Conservation (phyloP, 1,284 basidiomycete species). For the Pascua sp. region DNA sequence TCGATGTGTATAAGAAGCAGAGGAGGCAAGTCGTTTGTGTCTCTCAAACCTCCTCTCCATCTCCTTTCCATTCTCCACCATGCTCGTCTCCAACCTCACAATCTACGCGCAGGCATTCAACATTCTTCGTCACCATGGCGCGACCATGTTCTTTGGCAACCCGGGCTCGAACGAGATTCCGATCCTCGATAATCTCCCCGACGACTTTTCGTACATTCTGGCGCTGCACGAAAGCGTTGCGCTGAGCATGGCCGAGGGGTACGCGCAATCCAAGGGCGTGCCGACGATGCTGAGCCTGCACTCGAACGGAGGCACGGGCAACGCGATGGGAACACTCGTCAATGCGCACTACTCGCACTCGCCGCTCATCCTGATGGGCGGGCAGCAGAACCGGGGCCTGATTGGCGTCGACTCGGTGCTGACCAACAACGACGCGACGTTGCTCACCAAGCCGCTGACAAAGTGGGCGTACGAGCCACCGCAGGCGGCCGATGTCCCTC, state of each 20-base stretch:
- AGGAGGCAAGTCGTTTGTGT: too few relatives aligned
- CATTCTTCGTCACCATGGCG: constrained; percentile 2
- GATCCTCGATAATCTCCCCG: constrained; percentile 11
- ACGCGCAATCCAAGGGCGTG: constrained; percentile 3
- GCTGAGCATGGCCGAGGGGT: constrained; percentile 15
- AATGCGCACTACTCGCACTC: constrained; percentile 13
- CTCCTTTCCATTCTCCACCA: too few relatives aligned
- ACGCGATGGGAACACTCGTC: constrained; percentile 16
- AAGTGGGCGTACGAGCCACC: constrained; percentile 12
- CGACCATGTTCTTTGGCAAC: constrained; percentile 16
- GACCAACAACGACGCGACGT: constrained; percentile 8
- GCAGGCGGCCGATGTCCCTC: constrained; percentile 8
- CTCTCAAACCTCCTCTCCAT: too few relatives aligned
- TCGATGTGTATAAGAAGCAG: too few relatives aligned
- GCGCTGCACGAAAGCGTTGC: constrained; percentile 12
- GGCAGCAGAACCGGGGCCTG: constrained; percentile 13
- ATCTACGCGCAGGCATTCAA: background rate
- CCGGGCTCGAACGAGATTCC: constrained; percentile 18
- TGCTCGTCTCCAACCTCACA: background rate
- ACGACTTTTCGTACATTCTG: constrained; percentile 13
- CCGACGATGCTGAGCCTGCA: constrained; percentile 12
- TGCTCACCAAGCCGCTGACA: constrained; percentile 6
- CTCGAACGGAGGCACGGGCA: constrained; percentile 10
- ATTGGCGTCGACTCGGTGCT: constrained; percentile 16
- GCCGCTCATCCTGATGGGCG: constrained; percentile 13